These are phyloP conservation scores for Stemphylium lycopersici DNA, from an alignment of 2,329 filamentous ascomycete genomes.

Conservation along the genomic window DNA sequence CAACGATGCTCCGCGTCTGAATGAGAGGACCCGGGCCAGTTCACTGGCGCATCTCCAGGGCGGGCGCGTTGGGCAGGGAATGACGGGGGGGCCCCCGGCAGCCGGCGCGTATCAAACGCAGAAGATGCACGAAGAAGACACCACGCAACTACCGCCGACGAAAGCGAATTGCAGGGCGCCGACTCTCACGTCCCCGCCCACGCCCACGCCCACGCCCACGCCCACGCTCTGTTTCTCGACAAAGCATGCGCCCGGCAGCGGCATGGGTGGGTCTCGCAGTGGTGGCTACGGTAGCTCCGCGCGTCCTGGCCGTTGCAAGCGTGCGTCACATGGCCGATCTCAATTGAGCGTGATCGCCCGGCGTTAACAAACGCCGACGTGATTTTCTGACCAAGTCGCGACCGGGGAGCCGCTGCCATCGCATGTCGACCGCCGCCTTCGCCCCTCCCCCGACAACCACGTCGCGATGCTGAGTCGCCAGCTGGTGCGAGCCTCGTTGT, in stretches of 20 bases:
- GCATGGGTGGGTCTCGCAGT: background rate
- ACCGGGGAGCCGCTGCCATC: conserved; percentile 5
- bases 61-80: too few relatives aligned
- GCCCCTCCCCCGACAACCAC: background rate
- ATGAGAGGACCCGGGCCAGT: background rate
- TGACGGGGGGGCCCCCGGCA: background rate
- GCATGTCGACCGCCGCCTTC: conserved; percentile 8
- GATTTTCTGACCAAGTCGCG: conserved; percentile 14
- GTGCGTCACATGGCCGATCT: conserved; percentile 9
- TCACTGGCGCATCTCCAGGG: background rate
- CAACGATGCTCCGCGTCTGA: background rate
- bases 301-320: background rate
- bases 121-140: background rate
- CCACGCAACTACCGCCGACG: background rate
- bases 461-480: conserved; percentile 36
- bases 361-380: conserved; percentile 14
- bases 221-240: background rate
- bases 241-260: conserved; percentile 1
- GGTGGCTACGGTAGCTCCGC: background rate
- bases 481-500: conserved; percentile 27
- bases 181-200: background rate
- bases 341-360: conserved; percentile 3
- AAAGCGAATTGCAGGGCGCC: background rate
- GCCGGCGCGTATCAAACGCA: background rate
- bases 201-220: too few relatives aligned